Evolutionary conservation across 257 asterid genomes (phyloP).

Genomic region (Forsythia suspensa): DNA sequence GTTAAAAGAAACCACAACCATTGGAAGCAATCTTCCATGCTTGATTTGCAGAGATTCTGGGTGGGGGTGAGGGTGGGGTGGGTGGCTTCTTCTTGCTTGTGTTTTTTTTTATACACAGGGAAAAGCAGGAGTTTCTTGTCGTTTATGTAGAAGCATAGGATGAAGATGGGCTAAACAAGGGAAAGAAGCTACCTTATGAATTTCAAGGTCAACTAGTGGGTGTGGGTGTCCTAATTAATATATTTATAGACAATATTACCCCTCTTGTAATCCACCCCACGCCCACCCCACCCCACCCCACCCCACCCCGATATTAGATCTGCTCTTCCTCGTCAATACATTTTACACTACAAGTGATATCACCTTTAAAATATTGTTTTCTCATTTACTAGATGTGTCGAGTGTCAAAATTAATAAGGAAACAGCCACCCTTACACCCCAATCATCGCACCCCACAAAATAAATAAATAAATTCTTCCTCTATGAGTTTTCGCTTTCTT

Average conservation of each 20-base stretch:
- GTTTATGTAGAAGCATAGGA: slow-evolving; percentile 47
- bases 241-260: background rate
- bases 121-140: slow-evolving; percentile 47
- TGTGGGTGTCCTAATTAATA: background rate
- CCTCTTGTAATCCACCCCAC: background rate
- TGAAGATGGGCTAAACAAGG: slow-evolving; percentile 38
- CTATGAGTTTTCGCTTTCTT: background rate
- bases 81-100: slow-evolving; percentile 34
- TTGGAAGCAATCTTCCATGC: slow-evolving; percentile 41
- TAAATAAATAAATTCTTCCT: background rate
- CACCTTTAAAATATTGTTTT: no score
- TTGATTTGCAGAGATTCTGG: slow-evolving; percentile 8
- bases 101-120: slow-evolving; percentile 58
- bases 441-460: background rate
- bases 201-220: background rate
- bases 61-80: slow-evolving; percentile 18
- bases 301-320: background rate
- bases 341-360: no score
- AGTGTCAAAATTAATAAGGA: background rate
- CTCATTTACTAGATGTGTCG: background rate
- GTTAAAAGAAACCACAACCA: slow-evolving; percentile 38
- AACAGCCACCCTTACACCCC: background rate
- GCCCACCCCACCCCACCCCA: background rate
- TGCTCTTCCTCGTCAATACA: background rate
- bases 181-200: background rate